Evolutionary conservation across 2,329 filamentous ascomycete genomes (phyloP), one percentile per base, ranked within the genome.

Genomic region (Paecilomyces dactylethromorphus): DNA sequence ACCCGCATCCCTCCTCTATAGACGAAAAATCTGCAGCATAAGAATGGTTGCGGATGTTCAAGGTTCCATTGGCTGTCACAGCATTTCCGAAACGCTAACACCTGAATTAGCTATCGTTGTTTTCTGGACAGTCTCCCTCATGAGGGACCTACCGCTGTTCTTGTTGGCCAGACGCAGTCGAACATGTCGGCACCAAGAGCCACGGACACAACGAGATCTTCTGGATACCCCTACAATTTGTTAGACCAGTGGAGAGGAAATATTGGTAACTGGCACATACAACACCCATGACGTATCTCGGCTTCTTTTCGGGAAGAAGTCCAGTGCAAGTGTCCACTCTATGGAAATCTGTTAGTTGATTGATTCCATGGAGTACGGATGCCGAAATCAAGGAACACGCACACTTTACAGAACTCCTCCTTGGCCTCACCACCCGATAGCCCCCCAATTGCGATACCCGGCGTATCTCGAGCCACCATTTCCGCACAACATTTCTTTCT

Each of bases 211-310:
- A 99, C 85, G 58, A 99, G 81, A 70, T 99, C 94, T 77, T 97
- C 94, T 1, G 94, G 94, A 74, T 97, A 99, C 12, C 94, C 92
- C 82, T 84, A 56, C 26, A 54, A 12, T 56, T 13, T 7, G 57
- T 65, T 54, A 70, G 73, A 22, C 21, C 2, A 21, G 13, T 18
- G 15, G 13, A 13, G 26, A 26, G 21, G 13, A 56, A 24, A 50
- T 39, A 50, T 22, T 3, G 18, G 26, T 15, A 52, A 2, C 15
- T 21, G 22, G 6, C 54, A 69, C 81, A 64, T 74, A 84, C 85
- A 65, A 99, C 94, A 18, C 94, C 94, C 95, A 99, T 99, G 59
- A 99, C 93, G 76, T 99, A 99, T 72, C 94, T 84, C n/a, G 94
- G 94, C 76, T 99, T 99, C 62, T 90, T 80, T 59, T 93, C 88